These are phyloP conservation scores for Cucurbitaria berberidis DNA, from an alignment of 2,329 filamentous ascomycete species.

Conservation along the genomic window DNA sequence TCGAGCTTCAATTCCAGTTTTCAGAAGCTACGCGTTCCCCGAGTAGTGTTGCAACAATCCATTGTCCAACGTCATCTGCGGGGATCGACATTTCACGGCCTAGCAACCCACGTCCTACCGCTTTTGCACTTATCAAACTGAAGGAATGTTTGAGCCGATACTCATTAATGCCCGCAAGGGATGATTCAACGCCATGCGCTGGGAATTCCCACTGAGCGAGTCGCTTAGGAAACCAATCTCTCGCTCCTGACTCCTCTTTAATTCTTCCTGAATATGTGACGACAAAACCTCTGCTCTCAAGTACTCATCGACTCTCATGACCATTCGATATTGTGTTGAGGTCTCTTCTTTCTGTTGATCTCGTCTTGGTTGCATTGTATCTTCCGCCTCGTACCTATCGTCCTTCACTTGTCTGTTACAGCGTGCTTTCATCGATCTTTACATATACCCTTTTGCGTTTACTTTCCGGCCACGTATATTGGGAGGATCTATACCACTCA, in stretches of 20 bases:
- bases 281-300: conserved; percentile 5
- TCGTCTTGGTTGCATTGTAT: conserved; percentile 2
- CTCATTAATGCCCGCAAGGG: conserved; percentile 41
- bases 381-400: conserved; percentile 1
- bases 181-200: conserved; percentile 27
- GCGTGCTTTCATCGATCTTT: conserved; percentile 9
- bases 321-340: conserved; percentile 6
- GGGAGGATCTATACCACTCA: neutral
- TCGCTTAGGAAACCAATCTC: conserved; percentile 30
- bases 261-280: conserved; percentile 1
- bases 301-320: conserved; percentile 6
- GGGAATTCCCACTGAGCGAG: conserved; percentile 19
- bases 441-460: conserved; percentile 12
- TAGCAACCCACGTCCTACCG: conserved; percentile 13
- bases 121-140: conserved; percentile 1
- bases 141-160: conserved; percentile 38
- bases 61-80: neutral
- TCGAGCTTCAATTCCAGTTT: neutral
- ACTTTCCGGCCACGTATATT: neutral
- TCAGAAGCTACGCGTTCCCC: neutral
- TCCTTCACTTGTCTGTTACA: conserved; percentile 4
- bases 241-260: conserved; percentile 14
- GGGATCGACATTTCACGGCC: conserved; percentile 1
- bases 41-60: neutral
- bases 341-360: conserved; percentile 7